A percentile compares a stretch with the other conserved stretches of the same genome.
These are phyloP conservation scores for Malassezia sympodialis DNA, from an alignment of 1,284 basidiomycete genomes.

Conservation along the genomic window DNA sequence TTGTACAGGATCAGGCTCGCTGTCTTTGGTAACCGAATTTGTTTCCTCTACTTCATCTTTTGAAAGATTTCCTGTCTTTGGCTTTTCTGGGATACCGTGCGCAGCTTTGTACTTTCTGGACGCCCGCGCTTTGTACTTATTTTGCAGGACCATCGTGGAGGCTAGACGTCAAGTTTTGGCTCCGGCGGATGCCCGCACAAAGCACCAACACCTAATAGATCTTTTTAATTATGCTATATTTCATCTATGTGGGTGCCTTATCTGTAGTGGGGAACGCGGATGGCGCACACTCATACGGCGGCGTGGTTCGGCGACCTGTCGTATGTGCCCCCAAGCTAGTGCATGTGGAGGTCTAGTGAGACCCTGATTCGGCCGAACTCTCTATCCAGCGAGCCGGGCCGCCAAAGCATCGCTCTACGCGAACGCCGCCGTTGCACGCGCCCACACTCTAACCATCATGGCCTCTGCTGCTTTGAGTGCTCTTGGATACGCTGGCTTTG, in stretches of 20 bases:
- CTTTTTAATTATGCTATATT: too few species aligned
- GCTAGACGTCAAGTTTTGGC: not conserved
- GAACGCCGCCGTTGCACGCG: not conserved
- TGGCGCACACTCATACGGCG: not conserved
- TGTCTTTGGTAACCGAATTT: not conserved
- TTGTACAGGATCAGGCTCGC: not conserved
- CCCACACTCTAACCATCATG: conserved; percentile 4
- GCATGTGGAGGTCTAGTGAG: not conserved
- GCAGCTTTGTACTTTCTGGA: conserved; percentile 33
- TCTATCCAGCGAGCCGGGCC: not conserved
- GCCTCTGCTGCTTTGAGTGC: conserved; percentile 25
- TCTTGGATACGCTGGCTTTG: conserved; percentile 42
- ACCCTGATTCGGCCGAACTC: not conserved
- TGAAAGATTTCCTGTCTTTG: not conserved
- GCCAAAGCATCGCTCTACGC: not conserved
- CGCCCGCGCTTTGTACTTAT: conserved; percentile 47
- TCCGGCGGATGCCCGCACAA: too few species aligned
- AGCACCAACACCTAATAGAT: too few species aligned
- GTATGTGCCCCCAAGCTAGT: not conserved
- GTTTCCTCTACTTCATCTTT: not conserved
- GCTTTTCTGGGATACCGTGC: not conserved
- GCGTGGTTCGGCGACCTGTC: too few species aligned
- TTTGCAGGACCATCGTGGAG: conserved; percentile 40
- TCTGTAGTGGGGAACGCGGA: not conserved
- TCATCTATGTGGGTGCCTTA: too few species aligned